These are phyloP conservation scores for Nyssa sinensis DNA, from an alignment of 148 eudicot genomes.

Conservation along the genomic window DNA sequence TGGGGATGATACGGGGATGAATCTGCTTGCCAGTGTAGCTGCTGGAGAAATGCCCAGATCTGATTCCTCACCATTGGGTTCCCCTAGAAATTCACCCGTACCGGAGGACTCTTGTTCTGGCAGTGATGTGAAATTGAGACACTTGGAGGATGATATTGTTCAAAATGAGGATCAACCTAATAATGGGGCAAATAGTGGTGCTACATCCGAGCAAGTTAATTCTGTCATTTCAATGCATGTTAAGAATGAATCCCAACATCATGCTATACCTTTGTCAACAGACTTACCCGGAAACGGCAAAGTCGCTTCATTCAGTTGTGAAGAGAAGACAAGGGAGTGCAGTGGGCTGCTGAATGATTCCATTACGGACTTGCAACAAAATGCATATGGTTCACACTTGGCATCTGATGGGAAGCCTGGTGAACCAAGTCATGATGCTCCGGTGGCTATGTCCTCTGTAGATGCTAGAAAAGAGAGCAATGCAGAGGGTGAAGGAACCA, in stretches of 20 bases:
- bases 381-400: neutral
- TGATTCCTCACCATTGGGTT: constrained; percentile 44
- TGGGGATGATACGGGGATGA: constrained; percentile 89
- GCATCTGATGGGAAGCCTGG: constrained; percentile 6
- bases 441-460: constrained; percentile 13
- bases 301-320: constrained; percentile 13
- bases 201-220: constrained; percentile 10
- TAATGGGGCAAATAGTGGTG: constrained; percentile 12
- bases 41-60: constrained; percentile 72
- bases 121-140: constrained; percentile 25
- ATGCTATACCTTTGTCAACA: constrained; percentile 9
- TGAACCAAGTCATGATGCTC: constrained; percentile 11
- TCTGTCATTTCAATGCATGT: neutral
- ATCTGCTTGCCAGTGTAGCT: constrained; percentile 94
- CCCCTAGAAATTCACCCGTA: constrained; percentile 42
- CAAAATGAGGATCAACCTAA: constrained; percentile 12
- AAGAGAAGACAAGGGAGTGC: constrained; percentile 11
- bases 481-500: constrained; percentile 3
- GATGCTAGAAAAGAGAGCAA: constrained; percentile 15
- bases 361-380: neutral
- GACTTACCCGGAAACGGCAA: constrained; percentile 14
- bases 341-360: constrained; percentile 9
- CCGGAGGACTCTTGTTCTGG: constrained; percentile 31
- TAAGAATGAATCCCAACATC: constrained; percentile 14
- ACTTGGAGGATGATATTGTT: constrained; percentile 23